phyloP scores from a whole-genome alignment of 106 monocot species.

The Posidonia australis region DNA sequence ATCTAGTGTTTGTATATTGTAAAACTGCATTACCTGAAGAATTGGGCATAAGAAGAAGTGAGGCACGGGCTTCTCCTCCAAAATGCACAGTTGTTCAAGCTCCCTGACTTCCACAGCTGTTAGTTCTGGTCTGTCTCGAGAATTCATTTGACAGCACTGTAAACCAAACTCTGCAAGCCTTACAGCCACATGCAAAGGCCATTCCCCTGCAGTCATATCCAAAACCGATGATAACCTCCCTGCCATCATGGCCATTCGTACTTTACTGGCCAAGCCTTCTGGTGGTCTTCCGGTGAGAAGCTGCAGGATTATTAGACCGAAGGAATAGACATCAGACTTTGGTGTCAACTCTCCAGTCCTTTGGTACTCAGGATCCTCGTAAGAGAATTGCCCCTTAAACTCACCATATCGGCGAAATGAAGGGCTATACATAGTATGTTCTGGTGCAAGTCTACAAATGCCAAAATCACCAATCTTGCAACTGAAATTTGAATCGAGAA shows the following conservation, averaged over 20 bases:
- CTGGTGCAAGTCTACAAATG: conserved; percentile 30
- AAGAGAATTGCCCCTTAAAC: conserved; percentile 30
- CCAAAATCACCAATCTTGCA: conserved; percentile 59
- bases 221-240: conserved; percentile 34
- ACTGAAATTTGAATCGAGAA: conserved; percentile 42
- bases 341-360: conserved; percentile 25
- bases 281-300: conserved; percentile 56
- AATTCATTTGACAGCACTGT: conserved; percentile 31
- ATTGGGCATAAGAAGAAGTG: conserved; percentile 70
- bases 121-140: conserved; percentile 35
- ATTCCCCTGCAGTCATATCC: conserved; percentile 61
- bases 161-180: conserved; percentile 68
- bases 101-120: conserved; percentile 44
- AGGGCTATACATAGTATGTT: conserved; percentile 13
- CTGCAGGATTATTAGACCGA: conserved; percentile 68
- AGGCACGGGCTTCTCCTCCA: conserved; percentile 49
- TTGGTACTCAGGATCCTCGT: conserved; percentile 48
- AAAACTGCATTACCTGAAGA: conserved; percentile 35
- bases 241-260: conserved; percentile 26
- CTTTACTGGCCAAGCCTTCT: conserved; percentile 35
- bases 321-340: conserved; percentile 64
- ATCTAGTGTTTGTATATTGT: background rate
- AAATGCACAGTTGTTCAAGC: conserved; percentile 36
- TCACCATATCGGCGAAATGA: conserved; percentile 20
- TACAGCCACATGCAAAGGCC: conserved; percentile 41